phyloP scores from a whole-genome alignment of 306 rosid species.

The Quercus gilva region DNA sequence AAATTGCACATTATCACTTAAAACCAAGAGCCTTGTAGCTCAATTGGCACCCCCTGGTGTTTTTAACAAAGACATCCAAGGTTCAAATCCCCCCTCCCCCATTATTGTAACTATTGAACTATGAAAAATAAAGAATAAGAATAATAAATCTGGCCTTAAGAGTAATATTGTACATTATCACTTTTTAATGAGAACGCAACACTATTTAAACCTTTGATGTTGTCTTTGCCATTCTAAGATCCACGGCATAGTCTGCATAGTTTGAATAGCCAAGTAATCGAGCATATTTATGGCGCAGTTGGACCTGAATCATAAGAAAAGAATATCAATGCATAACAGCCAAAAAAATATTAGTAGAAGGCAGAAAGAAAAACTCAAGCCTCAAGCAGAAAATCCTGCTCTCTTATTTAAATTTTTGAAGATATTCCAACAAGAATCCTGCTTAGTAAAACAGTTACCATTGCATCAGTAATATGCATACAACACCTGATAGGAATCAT shows the following conservation, averaged over 20 bases:
- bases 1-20: too few relatives aligned
- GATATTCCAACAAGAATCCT: not conserved
- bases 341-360: not conserved
- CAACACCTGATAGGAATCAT: not conserved
- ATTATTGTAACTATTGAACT: too few relatives aligned
- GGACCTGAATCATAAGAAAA: conserved; percentile 59
- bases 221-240: conserved; percentile 90
- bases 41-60: too few relatives aligned
- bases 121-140: too few relatives aligned
- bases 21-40: too few relatives aligned
- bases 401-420: not conserved
- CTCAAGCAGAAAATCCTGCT: not conserved
- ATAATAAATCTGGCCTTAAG: not conserved
- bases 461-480: not conserved
- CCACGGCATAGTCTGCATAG: conserved; percentile 84
- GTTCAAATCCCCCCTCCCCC: too few relatives aligned
- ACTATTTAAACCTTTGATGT: conserved; percentile 69
- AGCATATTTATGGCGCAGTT: conserved; percentile 84
- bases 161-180: not conserved
- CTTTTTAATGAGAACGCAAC: not conserved
- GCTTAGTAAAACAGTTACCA: not conserved
- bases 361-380: conserved; percentile 2
- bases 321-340: not conserved
- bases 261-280: conserved; percentile 83
- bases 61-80: too few relatives aligned